These are phyloP conservation scores for Adansonia rubrostipa DNA, from an alignment of 441 rosid species.

Conservation along the genomic window DNA sequence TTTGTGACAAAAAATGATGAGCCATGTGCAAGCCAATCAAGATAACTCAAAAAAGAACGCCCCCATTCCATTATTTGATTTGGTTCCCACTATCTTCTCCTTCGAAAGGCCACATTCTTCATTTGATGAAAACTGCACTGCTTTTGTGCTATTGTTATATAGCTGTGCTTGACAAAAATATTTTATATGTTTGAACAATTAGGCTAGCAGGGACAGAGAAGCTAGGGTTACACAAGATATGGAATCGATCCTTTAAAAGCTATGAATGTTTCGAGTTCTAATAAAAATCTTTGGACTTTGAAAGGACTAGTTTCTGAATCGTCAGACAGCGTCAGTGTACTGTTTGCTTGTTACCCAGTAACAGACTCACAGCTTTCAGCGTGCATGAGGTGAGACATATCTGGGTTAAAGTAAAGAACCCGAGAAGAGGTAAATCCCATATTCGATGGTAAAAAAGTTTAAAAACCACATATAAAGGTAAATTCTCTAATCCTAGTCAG, in stretches of 20 bases:
- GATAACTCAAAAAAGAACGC: neutral
- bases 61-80: neutral
- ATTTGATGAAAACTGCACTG: neutral
- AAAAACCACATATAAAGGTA: neutral
- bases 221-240: neutral
- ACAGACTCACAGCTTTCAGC: neutral
- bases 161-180: neutral
- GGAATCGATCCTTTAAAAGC: neutral
- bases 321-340: neutral
- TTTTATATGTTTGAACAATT: neutral
- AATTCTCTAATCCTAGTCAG: neutral
- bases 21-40: constrained; percentile 37
- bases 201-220: neutral
- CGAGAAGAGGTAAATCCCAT: neutral
- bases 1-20: constrained; percentile 38
- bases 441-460: neutral
- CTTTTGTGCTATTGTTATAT: neutral
- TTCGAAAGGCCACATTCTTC: neutral
- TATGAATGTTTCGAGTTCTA: neutral
- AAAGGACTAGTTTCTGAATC: neutral
- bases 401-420: neutral
- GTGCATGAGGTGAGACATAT: neutral
- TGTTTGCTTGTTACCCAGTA: neutral
- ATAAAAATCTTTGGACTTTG: neutral
- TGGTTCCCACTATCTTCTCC: neutral